A percentile compares a stretch with the other conserved stretches of the same genome.
Evolutionary conservation across 345 rosid species (phyloP).

Genomic region (Eucalyptus urophylla): DNA sequence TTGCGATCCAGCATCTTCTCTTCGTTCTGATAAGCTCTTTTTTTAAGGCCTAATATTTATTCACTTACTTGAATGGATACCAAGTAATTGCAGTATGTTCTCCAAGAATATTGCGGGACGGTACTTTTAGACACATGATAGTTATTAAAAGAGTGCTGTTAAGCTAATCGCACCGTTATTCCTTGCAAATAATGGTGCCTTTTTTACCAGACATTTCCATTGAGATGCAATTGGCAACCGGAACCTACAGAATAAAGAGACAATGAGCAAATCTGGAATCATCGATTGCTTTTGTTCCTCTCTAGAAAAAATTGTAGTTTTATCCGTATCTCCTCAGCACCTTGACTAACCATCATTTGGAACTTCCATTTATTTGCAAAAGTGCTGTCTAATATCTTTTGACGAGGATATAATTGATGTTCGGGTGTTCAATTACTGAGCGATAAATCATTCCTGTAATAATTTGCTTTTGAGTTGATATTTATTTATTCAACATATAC

Average conservation of each 20-base stretch:
- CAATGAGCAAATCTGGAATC: background rate
- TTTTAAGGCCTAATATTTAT: background rate
- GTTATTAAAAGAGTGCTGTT: background rate
- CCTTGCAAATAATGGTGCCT: background rate
- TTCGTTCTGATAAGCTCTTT: background rate
- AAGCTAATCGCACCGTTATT: background rate
- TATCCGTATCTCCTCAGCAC: background rate
- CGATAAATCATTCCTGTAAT: background rate
- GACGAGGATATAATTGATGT: background rate
- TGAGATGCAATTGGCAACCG: background rate
- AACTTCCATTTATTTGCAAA: background rate
- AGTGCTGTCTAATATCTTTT: background rate
- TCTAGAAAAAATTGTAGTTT: background rate
- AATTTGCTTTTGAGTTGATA: background rate
- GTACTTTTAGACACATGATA: background rate
- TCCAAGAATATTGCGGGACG: background rate
- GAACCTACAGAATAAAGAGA: background rate
- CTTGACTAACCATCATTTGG: background rate
- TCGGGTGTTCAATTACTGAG: background rate
- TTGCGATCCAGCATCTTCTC: background rate
- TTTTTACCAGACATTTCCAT: background rate
- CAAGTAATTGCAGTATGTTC: background rate
- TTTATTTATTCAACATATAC: too few species aligned
- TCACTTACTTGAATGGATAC: background rate
- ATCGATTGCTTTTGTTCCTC: rapidly evolving